Conservation (phyloP, 441 rosid species). For the Gossypium trilobum region DNA sequence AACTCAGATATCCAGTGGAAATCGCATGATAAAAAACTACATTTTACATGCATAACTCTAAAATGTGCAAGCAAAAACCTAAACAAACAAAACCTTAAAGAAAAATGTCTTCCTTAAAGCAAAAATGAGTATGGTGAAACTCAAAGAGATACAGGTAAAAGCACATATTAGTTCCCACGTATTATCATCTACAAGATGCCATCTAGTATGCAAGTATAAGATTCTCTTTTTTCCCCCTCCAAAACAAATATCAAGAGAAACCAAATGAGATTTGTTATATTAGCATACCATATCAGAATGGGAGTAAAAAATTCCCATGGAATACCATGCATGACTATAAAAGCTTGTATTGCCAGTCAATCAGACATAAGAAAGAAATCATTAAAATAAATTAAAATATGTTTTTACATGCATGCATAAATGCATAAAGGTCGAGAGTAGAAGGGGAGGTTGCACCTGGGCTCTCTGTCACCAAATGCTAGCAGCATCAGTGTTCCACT, state of each 20-base stretch:
- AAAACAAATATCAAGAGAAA: not conserved
- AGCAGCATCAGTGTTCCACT: conserved; percentile 76
- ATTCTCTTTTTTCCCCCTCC: not conserved
- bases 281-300: not conserved
- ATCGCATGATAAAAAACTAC: not conserved
- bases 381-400: conserved; percentile 3
- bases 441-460: conserved; percentile 47
- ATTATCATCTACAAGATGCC: not conserved
- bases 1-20: not conserved
- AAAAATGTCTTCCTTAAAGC: not conserved
- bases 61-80: not conserved
- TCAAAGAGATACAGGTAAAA: not conserved
- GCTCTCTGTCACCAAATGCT: conserved; percentile 87
- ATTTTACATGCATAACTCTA: conserved; percentile 1
- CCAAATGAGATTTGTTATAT: not conserved
- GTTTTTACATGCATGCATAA: not conserved
- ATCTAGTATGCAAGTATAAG: not conserved
- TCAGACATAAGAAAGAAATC: not conserved
- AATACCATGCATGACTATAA: not conserved
- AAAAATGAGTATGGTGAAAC: not conserved
- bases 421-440: not conserved
- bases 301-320: not conserved
- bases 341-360: not conserved
- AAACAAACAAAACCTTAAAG: not conserved
- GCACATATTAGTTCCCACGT: not conserved